phyloP scores from a whole-genome alignment of 2,329 filamentous ascomycete species.

The Claviceps monticola region DNA sequence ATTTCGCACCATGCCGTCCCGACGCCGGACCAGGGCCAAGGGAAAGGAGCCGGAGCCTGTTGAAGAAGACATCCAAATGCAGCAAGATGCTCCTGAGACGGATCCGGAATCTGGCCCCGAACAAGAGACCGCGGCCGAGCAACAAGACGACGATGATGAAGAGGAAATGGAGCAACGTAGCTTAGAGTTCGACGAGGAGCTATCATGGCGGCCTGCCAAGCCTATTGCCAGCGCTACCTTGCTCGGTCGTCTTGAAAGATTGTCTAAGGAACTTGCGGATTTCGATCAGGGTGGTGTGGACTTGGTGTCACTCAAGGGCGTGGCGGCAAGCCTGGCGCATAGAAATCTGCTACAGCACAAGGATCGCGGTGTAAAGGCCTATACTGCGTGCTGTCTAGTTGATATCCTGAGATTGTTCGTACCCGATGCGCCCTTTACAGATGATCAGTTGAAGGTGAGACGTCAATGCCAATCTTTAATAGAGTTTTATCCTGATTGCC shows the following conservation, averaged over 20 bases:
- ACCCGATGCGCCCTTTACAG: slow-evolving; percentile 86
- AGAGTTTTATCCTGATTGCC: not conserved
- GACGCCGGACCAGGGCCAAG: slow-evolving; percentile 21
- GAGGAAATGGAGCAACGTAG: slow-evolving; percentile 13
- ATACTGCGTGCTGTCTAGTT: slow-evolving; percentile 75
- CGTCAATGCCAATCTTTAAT: slow-evolving; percentile 7
- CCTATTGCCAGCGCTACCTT: slow-evolving; percentile 75
- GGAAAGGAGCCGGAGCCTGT: slow-evolving; percentile 16
- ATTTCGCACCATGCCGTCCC: slow-evolving; percentile 21
- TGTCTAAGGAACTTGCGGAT: slow-evolving; percentile 70
- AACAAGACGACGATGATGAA: slow-evolving; percentile 5
- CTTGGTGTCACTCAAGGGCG: slow-evolving; percentile 66
- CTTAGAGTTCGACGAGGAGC: slow-evolving; percentile 69
- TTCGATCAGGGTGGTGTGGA: slow-evolving; percentile 81
- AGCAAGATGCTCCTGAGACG: slow-evolving; percentile 9
- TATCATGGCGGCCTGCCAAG: slow-evolving; percentile 86
- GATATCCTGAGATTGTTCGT: slow-evolving; percentile 89
- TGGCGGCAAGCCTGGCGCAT: slow-evolving; percentile 73
- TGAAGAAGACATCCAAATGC: slow-evolving; percentile 13
- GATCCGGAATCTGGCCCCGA: slow-evolving; percentile 5
- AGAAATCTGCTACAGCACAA: slow-evolving; percentile 79
- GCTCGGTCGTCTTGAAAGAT: slow-evolving; percentile 62
- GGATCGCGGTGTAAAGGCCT: slow-evolving; percentile 85
- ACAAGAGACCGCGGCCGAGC: slow-evolving; percentile 1
- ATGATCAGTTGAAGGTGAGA: slow-evolving; percentile 74